Evolutionary conservation across 805 yeast species (phyloP).

Genomic region (Wickerhamomyces sydowiorum): DNA sequence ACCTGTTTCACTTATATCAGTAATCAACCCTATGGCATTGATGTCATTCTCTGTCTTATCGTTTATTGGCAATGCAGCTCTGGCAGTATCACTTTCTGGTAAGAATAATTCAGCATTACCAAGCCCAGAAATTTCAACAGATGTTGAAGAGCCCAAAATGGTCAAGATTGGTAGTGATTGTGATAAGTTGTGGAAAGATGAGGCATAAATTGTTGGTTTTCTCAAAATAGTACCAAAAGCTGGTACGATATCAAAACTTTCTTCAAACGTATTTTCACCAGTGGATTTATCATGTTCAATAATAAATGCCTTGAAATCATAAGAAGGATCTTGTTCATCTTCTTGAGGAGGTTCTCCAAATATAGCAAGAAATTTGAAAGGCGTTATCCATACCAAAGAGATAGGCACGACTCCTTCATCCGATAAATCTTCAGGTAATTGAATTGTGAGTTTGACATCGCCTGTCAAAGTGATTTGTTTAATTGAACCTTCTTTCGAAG

Average conservation of each 20-base stretch:
- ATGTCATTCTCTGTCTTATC: slow-evolving; percentile 62
- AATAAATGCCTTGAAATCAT: slow-evolving; percentile 20
- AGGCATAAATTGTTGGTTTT: slow-evolving; percentile 38
- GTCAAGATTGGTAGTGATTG: slow-evolving; percentile 25
- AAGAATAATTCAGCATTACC: slow-evolving; percentile 32
- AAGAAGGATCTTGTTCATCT: slow-evolving; percentile 26
- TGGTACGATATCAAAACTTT: slow-evolving; percentile 40
- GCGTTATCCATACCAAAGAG: slow-evolving; percentile 13
- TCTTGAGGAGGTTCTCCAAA: slow-evolving; percentile 24
- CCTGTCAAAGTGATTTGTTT: slow-evolving; percentile 10
- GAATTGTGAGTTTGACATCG: slow-evolving; percentile 3
- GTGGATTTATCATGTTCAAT: slow-evolving; percentile 3
- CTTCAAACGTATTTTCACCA: slow-evolving; percentile 18
- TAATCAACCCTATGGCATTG: slow-evolving; percentile 61
- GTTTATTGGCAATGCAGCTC: slow-evolving; percentile 71
- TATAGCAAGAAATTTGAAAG: slow-evolving; percentile 15
- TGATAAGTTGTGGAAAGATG: slow-evolving; percentile 36
- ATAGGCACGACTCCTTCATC: slow-evolving; percentile 12
- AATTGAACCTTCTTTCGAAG: slow-evolving; percentile 11
- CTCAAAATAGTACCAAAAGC: slow-evolving; percentile 49
- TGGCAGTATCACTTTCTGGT: slow-evolving; percentile 60
- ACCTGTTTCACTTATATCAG: slow-evolving; percentile 48
- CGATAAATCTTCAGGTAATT: slow-evolving; percentile 11
- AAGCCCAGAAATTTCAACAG: slow-evolving; percentile 55
- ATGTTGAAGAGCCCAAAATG: slow-evolving; percentile 53